These are phyloP conservation scores for Gastrolobium bilobum DNA, from an alignment of 306 rosid species.

Conservation along the genomic window DNA sequence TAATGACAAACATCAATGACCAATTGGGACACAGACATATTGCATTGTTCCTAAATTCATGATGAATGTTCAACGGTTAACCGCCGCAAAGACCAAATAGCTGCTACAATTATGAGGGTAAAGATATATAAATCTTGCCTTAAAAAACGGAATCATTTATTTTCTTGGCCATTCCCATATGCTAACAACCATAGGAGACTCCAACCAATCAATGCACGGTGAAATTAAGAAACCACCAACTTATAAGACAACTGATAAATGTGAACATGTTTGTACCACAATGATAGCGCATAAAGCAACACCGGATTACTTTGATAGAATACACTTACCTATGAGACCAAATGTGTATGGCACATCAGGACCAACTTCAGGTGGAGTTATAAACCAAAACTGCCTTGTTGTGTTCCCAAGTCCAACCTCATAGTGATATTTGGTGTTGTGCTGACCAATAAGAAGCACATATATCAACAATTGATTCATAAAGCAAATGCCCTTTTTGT, in stretches of 20 bases:
- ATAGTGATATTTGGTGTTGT: conserved; percentile 79
- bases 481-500: conserved; percentile 28
- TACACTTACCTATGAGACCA: conserved; percentile 81
- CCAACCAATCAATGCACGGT: neutral
- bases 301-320: neutral
- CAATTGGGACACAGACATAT: neutral
- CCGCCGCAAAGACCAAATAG: no score
- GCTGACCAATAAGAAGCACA: conserved; percentile 56
- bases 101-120: neutral
- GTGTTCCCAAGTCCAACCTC: conserved; percentile 74
- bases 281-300: neutral
- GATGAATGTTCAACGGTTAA: no score
- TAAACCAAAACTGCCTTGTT: conserved; percentile 78
- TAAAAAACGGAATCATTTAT: no score
- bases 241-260: neutral
- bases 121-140: no score
- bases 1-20: conserved; percentile 16
- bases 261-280: neutral
- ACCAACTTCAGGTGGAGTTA: conserved; percentile 84
- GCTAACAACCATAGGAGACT: neutral
- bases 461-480: conserved; percentile 32
- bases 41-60: no score
- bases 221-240: conserved; percentile 20
- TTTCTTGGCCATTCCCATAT: neutral
- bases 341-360: conserved; percentile 91